Percentiles rank a stretch among this genome's conserved stretches.
Conservation (phyloP, 176 grass and related monocot genomes). For the Calamus simplicifolius region DNA sequence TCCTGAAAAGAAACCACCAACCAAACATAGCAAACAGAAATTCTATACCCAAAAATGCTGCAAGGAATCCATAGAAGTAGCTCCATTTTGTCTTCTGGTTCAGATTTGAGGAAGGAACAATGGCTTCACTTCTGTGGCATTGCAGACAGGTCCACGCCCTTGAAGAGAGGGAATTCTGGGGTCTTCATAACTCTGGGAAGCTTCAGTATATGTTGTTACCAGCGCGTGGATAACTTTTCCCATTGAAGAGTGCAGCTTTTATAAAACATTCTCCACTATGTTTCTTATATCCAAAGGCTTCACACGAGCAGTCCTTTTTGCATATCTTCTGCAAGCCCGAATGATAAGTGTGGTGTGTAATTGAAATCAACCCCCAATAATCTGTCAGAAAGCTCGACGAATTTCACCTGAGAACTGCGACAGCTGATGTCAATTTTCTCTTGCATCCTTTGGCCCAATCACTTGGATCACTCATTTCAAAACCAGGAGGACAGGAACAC, state of each 20-base stretch:
- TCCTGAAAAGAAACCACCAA: constrained; percentile 8
- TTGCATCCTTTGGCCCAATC: constrained; percentile 48
- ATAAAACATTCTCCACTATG: not conserved
- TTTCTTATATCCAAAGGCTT: constrained; percentile 17
- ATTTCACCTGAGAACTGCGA: constrained; percentile 8
- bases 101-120: too few species aligned
- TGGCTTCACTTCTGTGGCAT: not conserved
- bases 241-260: constrained; percentile 19
- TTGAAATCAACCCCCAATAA: constrained; percentile 41
- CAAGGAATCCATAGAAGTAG: constrained; percentile 19
- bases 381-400: constrained; percentile 11
- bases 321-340: constrained; percentile 20
- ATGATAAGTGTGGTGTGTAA: not conserved
- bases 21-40: constrained; percentile 5
- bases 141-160: not conserved
- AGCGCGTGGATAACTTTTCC: not conserved
- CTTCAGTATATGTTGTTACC: not conserved
- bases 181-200: constrained; percentile 1
- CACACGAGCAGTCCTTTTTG: constrained; percentile 3
- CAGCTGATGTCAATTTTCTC: constrained; percentile 29
- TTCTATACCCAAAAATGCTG: constrained; percentile 12
- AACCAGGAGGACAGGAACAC: constrained; percentile 39
- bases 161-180: not conserved
- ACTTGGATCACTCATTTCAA: constrained; percentile 32
- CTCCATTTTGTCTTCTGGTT: too few species aligned